Base-by-base conservation (phyloP, 768 basidiomycete species). In the Amanita pallidorosea region DNA sequence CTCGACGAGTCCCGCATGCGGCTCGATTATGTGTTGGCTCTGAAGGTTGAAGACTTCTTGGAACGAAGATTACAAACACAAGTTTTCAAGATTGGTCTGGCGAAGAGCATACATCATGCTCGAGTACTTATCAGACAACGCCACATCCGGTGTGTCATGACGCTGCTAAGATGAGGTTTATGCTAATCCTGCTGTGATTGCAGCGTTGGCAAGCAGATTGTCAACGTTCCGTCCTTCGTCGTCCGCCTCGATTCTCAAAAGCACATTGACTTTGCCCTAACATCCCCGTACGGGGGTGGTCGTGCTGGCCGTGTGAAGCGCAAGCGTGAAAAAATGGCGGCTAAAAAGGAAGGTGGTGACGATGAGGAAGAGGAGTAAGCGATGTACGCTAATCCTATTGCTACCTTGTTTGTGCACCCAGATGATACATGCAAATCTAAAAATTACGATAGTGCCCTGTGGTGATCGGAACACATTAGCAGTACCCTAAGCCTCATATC, bases 11-110 rank as follows among this genome's bases (percentile, higher is more conserved):
- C 80, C 57, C 87, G 94, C 70, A 98, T 99, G 96, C 84, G 95
- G 70, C 89, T 99, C 72, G 96, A 99, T 87, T 99, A 99, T 85
- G 96, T 98, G 77, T 77, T 99, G 70, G 96, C 95, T 49, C 76
- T 98, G 61, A 98, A 97, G 77, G 83, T 97, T 61, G 96, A 99
- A 71, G 96, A 99, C 73, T 99, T 99, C 86, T 87, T 99, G 86
- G 96, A 99, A 79, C 81, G 96, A 63, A 76, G 96, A 61, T 73
- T 99, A 65, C 96, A 99, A 74, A 99, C 96, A 36, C 96, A 98
- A 76, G 96, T 99, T 62, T 99, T 98, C 88, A 98, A 98, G 81
- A 83, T 79, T 59, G 94, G 94, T 58, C 79, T 99, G 57, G 96
- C 96, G 53, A 98, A 98, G 83, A 84, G 80, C 63, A 96, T 99